A percentile compares a stretch with the other conserved stretches of the same genome.
These are phyloP conservation scores for Hansfordia pulvinata DNA, from an alignment of 2,329 filamentous ascomycete genomes.

Conservation along the genomic window DNA sequence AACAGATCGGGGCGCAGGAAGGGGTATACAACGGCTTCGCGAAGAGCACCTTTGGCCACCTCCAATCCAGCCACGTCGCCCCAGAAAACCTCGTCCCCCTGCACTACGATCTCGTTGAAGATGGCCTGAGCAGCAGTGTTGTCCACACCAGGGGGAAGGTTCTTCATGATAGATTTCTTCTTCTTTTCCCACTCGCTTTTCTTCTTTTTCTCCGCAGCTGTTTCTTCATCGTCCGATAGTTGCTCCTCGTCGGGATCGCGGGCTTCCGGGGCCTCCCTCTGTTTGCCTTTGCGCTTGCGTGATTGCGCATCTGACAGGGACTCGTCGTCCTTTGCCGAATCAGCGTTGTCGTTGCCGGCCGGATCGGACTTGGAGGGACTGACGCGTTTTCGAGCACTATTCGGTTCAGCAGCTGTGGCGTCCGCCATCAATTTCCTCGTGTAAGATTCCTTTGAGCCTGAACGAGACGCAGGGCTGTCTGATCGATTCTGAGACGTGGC, in stretches of 20 bases:
- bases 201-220: constrained; percentile 20
- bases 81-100: constrained; percentile 93
- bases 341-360: constrained; percentile 6
- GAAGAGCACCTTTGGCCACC: constrained; percentile 77
- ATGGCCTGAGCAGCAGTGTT: constrained; percentile 77
- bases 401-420: constrained; percentile 7
- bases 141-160: constrained; percentile 72
- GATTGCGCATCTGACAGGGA: constrained; percentile 4
- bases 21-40: constrained; percentile 93
- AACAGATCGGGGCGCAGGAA: constrained; percentile 92
- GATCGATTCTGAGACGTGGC: no score
- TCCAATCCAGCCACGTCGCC: constrained; percentile 84
- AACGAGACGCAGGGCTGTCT: constrained; percentile 1
- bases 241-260: constrained; percentile 33
- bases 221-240: constrained; percentile 25
- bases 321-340: constrained; percentile 11
- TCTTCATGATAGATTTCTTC: constrained; percentile 55
- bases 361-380: constrained; percentile 5
- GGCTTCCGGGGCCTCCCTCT: constrained; percentile 24
- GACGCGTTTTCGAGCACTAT: constrained; percentile 10
- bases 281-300: constrained; percentile 18
- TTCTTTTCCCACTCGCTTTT: constrained; percentile 45
- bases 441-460: constrained; percentile 6
- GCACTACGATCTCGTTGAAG: constrained; percentile 86
- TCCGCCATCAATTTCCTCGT: constrained; percentile 8